Evolutionary conservation across 208 protist genomes (phyloP).

Genomic region (Leptomonas pyrrhocoris): DNA sequence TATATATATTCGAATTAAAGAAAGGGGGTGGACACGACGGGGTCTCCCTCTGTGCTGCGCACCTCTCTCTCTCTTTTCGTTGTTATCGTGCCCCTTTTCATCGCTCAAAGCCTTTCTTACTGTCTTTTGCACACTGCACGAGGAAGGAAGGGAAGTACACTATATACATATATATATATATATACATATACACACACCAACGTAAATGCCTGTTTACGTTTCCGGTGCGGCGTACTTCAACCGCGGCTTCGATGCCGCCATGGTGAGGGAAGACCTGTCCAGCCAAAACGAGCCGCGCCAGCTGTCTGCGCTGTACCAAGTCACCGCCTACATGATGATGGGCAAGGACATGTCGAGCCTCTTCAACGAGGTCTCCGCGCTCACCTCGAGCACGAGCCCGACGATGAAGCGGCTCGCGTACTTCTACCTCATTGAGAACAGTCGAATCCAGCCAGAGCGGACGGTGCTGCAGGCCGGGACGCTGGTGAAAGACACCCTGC

Average conservation of each 20-base stretch:
- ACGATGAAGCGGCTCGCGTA: slow-evolving; percentile 99
- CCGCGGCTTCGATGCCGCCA: slow-evolving; percentile 82
- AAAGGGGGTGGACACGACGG: too few relatives aligned
- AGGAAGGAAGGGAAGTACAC: neutral
- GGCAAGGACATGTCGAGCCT: slow-evolving; percentile 97
- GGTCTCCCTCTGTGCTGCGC: slow-evolving; percentile 1
- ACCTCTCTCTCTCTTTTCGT: too few relatives aligned
- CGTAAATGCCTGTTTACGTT: slow-evolving; percentile 26
- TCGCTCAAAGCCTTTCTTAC: slow-evolving; percentile 1
- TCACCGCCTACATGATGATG: slow-evolving; percentile 98
- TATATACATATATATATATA: too few relatives aligned
- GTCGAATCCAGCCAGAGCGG: slow-evolving; percentile 96
- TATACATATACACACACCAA: neutral
- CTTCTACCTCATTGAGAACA: slow-evolving; percentile 99
- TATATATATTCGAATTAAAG: too few relatives aligned
- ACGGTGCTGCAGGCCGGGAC: slow-evolving; percentile 98
- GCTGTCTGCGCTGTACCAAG: slow-evolving; percentile 96
- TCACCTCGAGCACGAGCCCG: slow-evolving; percentile 95
- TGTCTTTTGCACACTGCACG: slow-evolving; percentile 1
- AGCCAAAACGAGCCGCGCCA: slow-evolving; percentile 89
- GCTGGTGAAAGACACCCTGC: slow-evolving; percentile 95
- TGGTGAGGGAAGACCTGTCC: slow-evolving; percentile 89
- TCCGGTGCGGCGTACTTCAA: slow-evolving; percentile 60
- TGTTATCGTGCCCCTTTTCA: too few relatives aligned
- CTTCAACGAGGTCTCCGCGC: slow-evolving; percentile 95